Evolutionary conservation across 768 basidiomycete species (phyloP).

Genomic region (Tylopilus sp.): DNA sequence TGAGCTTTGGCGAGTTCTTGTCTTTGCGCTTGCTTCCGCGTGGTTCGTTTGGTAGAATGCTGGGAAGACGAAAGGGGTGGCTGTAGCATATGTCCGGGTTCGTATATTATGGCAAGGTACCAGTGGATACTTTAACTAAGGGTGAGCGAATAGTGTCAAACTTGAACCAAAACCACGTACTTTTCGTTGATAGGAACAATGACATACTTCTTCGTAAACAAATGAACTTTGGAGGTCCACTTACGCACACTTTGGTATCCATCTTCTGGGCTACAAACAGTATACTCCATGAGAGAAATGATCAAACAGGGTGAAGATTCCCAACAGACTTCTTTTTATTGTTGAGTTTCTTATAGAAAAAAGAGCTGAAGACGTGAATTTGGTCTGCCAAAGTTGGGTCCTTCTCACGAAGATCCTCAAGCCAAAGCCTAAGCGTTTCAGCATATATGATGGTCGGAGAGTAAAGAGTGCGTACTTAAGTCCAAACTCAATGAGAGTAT

Average conservation of each 20-base stretch:
- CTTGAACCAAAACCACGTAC: constrained; percentile 43
- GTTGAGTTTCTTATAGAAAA: constrained; percentile 94
- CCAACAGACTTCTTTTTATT: constrained; percentile 50
- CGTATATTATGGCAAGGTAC: constrained; percentile 93
- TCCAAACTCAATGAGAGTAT: constrained; percentile 94
- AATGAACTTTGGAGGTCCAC: constrained; percentile 87
- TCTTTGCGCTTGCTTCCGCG: constrained; percentile 23
- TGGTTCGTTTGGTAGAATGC: constrained; percentile 11
- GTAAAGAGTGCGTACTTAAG: constrained; percentile 62
- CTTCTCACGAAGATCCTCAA: constrained; percentile 49
- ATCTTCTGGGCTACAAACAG: constrained; percentile 42
- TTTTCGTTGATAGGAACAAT: constrained; percentile 97
- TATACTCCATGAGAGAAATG: constrained; percentile 13
- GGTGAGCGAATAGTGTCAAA: constrained; percentile 3
- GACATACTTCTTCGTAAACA: constrained; percentile 90
- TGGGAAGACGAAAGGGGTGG: constrained; percentile 39
- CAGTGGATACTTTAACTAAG: constrained; percentile 72
- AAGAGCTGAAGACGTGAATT: constrained; percentile 92
- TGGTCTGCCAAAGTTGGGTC: constrained; percentile 65
- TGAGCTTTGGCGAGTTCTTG: constrained; percentile 4
- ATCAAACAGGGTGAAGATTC: not conserved
- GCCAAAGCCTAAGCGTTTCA: constrained; percentile 57
- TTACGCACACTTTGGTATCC: constrained; percentile 85
- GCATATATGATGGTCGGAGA: not conserved
- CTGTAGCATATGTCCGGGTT: constrained; percentile 61